These are phyloP conservation scores for Vigna trinervia DNA, from an alignment of 306 rosid species.

Conservation along the genomic window DNA sequence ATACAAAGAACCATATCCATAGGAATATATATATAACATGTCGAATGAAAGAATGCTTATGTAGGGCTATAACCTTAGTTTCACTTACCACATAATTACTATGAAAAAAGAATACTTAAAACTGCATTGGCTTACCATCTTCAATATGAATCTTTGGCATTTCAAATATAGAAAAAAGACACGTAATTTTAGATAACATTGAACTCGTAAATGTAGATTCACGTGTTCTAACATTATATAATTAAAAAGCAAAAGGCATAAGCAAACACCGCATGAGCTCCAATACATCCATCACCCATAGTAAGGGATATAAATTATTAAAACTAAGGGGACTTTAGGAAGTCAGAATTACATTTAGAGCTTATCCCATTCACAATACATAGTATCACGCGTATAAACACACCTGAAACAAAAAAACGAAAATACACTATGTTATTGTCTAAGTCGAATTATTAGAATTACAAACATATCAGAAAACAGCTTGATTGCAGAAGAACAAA, in stretches of 20 bases:
- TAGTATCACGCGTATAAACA: constrained; percentile 1
- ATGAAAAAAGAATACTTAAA: too few species aligned
- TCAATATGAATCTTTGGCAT: too few species aligned
- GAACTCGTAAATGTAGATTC: not conserved
- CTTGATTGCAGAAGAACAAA: not conserved
- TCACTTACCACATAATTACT: too few species aligned
- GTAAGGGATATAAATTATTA: constrained; percentile 44
- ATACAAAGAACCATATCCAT: not conserved
- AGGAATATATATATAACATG: not conserved
- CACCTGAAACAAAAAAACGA: constrained; percentile 35
- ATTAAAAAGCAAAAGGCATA: constrained; percentile 1
- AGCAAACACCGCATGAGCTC: not conserved
- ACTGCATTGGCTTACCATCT: too few species aligned
- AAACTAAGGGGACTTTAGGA: constrained; percentile 7
- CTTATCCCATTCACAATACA: constrained; percentile 8
- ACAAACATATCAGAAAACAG: not conserved
- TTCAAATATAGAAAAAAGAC: not conserved
- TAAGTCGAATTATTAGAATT: too few species aligned
- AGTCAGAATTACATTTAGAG: constrained; percentile 14
- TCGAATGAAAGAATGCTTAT: not conserved
- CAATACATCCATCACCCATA: constrained; percentile 24
- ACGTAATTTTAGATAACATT: not conserved
- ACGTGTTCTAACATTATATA: not conserved
- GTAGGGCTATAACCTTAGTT: too few species aligned
- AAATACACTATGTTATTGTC: not conserved